Percentiles rank a stretch among this genome's conserved stretches.
phyloP scores from a whole-genome alignment of 148 eudicot genomes.

The Rhododendron molle region DNA sequence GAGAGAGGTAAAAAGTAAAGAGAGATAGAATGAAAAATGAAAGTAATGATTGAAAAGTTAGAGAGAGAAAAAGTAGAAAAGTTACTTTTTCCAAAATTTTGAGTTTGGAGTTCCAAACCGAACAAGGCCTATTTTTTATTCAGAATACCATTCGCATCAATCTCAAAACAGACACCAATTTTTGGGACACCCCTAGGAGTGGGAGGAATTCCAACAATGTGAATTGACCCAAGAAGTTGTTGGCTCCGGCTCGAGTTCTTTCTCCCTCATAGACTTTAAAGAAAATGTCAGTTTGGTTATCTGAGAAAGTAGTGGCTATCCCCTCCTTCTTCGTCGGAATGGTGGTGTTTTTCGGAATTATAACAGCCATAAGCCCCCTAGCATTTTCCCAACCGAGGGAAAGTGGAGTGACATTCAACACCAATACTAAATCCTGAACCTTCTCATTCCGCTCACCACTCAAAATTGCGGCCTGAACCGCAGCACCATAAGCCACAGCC shows the following conservation, averaged over 20 bases:
- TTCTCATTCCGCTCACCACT: neutral
- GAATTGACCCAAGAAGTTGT: conserved; percentile 13
- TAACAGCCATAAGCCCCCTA: neutral
- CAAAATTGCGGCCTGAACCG: neutral
- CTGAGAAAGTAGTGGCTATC: neutral
- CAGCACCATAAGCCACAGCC: neutral
- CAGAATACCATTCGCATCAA: conserved; percentile 13
- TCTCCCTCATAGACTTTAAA: conserved; percentile 21
- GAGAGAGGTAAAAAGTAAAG: too few species aligned
- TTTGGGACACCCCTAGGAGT: conserved; percentile 17
- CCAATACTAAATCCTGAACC: neutral
- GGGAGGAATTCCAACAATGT: conserved; percentile 16
- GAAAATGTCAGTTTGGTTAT: conserved; percentile 13
- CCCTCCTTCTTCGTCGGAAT: neutral
- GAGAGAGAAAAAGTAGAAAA: too few species aligned
- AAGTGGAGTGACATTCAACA: neutral
- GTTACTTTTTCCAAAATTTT: too few species aligned
- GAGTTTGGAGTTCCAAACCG: too few species aligned
- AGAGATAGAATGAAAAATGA: too few species aligned
- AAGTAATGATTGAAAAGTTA: too few species aligned
- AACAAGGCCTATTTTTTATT: too few species aligned
- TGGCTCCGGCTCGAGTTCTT: conserved; percentile 8
- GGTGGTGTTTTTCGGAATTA: neutral
- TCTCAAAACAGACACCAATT: conserved; percentile 18
- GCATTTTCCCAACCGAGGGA: neutral